Conservation (phyloP, 2,329 filamentous ascomycete species). For the Albophoma yamanashiensis region DNA sequence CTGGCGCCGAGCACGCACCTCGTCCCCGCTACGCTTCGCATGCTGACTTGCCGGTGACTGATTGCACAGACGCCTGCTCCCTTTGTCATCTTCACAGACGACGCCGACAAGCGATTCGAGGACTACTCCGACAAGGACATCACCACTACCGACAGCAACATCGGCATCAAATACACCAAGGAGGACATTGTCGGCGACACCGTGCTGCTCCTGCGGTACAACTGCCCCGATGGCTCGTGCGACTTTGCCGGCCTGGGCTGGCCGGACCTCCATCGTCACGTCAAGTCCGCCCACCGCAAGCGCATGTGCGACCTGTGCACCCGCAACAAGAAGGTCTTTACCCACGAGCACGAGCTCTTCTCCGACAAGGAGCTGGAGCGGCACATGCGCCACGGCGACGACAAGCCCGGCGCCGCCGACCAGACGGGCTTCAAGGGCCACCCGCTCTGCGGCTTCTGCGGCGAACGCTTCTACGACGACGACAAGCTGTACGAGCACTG, state of each 20-base stretch:
- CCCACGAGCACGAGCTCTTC: constrained; percentile 93
- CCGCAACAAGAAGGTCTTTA: constrained; percentile 95
- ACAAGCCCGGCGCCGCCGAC: constrained; percentile 77
- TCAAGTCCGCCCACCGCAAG: constrained; percentile 71
- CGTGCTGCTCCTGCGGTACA: constrained; percentile 78
- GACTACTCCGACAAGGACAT: constrained; percentile 70
- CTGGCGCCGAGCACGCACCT: too few species aligned
- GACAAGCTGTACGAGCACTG: constrained; percentile 94
- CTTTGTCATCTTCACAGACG: constrained; percentile 88
- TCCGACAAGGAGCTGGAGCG: constrained; percentile 67
- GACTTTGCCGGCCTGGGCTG: constrained; percentile 67
- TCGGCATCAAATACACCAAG: constrained; percentile 86
- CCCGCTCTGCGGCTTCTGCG: constrained; percentile 88
- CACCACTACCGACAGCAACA: constrained; percentile 66
- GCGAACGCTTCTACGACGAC: constrained; percentile 85
- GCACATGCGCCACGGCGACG: constrained; percentile 86
- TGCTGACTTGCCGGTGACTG: constrained; percentile 9
- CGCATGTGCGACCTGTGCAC: constrained; percentile 87
- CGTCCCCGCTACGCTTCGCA: not conserved
- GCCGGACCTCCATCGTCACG: constrained; percentile 58
- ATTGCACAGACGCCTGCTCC: constrained; percentile 49
- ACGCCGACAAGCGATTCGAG: constrained; percentile 69
- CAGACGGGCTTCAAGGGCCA: constrained; percentile 96
- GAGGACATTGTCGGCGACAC: constrained; percentile 88
- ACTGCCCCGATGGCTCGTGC: constrained; percentile 76